Evolutionary conservation across 1,284 basidiomycete species (phyloP), one percentile per base, ranked within the genome.

Genomic region (Ustilago shanxiensis): DNA sequence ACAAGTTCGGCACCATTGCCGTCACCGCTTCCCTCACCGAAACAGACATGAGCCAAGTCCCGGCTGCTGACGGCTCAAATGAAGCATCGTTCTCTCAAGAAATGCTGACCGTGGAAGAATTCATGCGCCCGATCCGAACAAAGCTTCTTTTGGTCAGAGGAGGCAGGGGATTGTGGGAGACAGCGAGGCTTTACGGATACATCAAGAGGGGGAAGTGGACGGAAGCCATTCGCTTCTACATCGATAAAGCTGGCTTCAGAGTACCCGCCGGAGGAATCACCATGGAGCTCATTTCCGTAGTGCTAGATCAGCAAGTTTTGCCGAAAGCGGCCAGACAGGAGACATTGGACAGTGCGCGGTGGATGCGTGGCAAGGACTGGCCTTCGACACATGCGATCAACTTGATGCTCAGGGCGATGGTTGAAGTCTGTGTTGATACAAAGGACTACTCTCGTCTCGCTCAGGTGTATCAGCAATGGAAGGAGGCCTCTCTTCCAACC

Each of bases 331-430:
- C 13, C 10, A 33, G 28, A 5, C 26, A 24, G 13, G 5, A 24
- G 5, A 41, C 29, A 7, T 13, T 39, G 28, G 60, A 62, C 18
- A 18, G 7, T 8, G 22, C 37, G 1, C 44, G 44, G 16, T 20
- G 35, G 16, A 0, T 44, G 9, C n/a, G 60, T 6, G 72, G 71
- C n/a, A 67, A 56, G 26, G 57, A 58, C n/a, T 78, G 71, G 76
- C 76, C 76, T 0, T 68, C 67, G 14, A 78, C 71, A 16, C 76
- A 74, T 47, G 64, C 76, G 3, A 69, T 74, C 51, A 74, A 71
- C 50, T 60, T 74, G n/a, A 56, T 66, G 51, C 60, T 78, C 11
- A 66, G 53, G 7, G 72, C 72, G 3, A 33, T 78, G 13, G 55
- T 45, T 3, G 59, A 47, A 1, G 5, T 51, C 2, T 78, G 76